These are phyloP conservation scores for Debaryomyces sp. DNA, from an alignment of 1,139 yeast species.

Conservation along the genomic window DNA sequence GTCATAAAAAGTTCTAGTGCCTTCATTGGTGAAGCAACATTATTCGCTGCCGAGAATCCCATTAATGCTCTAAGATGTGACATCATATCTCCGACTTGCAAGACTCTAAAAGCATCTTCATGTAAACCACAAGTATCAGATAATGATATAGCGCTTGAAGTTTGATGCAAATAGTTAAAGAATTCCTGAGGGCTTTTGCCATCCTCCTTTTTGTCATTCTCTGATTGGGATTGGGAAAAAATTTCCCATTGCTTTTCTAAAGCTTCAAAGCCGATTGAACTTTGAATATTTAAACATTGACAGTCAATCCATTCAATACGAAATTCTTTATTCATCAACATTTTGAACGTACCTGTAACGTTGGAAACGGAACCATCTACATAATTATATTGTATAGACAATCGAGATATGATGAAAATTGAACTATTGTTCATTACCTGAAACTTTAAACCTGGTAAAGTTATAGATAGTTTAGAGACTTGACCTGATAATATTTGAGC, in stretches of 20 bases:
- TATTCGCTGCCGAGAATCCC: conserved; percentile 52
- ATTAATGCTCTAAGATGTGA: conserved; percentile 66
- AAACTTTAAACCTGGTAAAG: conserved; percentile 65
- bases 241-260: conserved; percentile 30
- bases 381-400: conserved; percentile 57
- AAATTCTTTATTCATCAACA: conserved; percentile 62
- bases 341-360: conserved; percentile 59
- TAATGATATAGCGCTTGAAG: conserved; percentile 27
- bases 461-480: conserved; percentile 56
- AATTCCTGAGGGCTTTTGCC: conserved; percentile 19
- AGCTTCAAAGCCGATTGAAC: conserved; percentile 26
- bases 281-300: conserved; percentile 39
- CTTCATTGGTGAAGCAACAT: conserved; percentile 55
- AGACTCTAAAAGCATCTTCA: conserved; percentile 62
- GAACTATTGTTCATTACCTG: conserved; percentile 69
- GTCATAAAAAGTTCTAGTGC: conserved; percentile 57
- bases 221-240: conserved; percentile 11
- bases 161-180: conserved; percentile 23
- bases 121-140: conserved; percentile 58
- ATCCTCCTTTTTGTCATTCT: conserved; percentile 23
- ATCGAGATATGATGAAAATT: conserved; percentile 61
- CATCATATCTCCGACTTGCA: conserved; percentile 81
- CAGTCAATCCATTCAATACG: conserved; percentile 75
- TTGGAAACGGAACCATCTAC: conserved; percentile 72
- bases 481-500: conserved; percentile 54